Conservation (phyloP, 2,329 filamentous ascomycete genomes). For the Scedosporium aurantiacum region DNA sequence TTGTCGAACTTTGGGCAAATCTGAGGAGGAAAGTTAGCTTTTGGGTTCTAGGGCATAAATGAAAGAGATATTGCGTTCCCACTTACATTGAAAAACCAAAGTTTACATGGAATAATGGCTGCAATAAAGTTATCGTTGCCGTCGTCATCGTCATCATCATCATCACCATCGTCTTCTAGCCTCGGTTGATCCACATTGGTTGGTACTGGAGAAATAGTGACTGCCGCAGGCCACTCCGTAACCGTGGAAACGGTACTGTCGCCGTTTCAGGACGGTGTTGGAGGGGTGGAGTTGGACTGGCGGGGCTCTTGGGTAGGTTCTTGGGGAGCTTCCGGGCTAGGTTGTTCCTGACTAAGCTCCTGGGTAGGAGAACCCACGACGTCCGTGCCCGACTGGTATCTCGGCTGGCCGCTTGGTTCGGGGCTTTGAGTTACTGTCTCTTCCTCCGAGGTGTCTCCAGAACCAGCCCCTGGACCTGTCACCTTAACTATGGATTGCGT, state of each 20-base stretch:
- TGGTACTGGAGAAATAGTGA: neutral
- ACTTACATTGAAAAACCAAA: conserved; percentile 2
- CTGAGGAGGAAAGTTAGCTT: neutral
- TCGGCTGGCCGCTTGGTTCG: no score
- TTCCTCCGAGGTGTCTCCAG: no score
- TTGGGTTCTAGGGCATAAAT: neutral
- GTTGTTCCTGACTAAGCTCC: neutral
- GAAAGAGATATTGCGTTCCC: neutral
- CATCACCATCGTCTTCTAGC: neutral
- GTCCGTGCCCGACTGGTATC: no score
- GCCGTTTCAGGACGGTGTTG: neutral
- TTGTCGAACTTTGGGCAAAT: neutral
- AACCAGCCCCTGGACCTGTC: no score
- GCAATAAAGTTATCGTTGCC: neutral
- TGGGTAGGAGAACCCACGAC: no score
- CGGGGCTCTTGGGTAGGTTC: neutral
- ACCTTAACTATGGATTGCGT: no score
- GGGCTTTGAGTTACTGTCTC: no score
- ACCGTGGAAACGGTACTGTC: neutral
- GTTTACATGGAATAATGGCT: neutral
- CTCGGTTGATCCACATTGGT: neutral
- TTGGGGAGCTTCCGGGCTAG: neutral
- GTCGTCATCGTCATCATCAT: neutral
- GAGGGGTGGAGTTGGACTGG: neutral
- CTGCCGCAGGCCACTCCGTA: neutral